Conservation (phyloP, 495 filamentous ascomycete species). For the Tuber indicum region DNA sequence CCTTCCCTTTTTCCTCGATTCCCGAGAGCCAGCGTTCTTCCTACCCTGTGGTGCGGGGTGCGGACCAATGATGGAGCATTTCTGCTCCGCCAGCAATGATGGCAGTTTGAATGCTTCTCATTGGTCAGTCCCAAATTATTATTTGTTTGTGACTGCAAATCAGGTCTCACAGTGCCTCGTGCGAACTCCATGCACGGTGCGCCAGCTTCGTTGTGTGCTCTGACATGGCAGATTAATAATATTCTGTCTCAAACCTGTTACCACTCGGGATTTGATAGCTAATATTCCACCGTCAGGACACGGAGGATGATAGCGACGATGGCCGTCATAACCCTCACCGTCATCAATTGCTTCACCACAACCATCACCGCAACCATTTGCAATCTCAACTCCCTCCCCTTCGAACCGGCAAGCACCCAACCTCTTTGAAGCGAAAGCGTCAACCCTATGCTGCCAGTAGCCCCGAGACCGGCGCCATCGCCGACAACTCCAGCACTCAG, state of each 20-base stretch:
- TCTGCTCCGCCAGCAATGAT: not conserved
- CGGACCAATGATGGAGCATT: not conserved
- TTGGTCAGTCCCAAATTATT: not conserved
- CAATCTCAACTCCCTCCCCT: not conserved
- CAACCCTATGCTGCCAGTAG: slow-evolving; percentile 29
- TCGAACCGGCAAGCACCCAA: slow-evolving; percentile 7
- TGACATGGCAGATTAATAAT: slow-evolving; percentile 3
- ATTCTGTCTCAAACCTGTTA: not conserved
- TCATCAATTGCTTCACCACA: slow-evolving; percentile 25
- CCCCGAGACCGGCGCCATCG: not conserved
- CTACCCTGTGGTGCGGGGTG: not conserved
- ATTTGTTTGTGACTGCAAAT: not conserved
- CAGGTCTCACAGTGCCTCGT: not conserved
- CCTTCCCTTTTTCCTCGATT: not conserved
- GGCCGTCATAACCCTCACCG: slow-evolving; percentile 1
- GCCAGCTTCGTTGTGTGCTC: not conserved
- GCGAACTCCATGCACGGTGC: not conserved
- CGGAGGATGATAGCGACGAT: slow-evolving; percentile 3
- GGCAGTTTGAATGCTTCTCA: not conserved
- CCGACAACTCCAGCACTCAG: slow-evolving; percentile 31
- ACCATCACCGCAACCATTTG: slow-evolving; percentile 19
- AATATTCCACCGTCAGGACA: not conserved
- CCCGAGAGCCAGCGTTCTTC: not conserved
- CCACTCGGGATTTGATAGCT: not conserved
- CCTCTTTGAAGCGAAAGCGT: slow-evolving; percentile 37